These are phyloP conservation scores for Globisporangium rhizosaccharum DNA, from an alignment of 352 stramenopile genomes.

Conservation along the genomic window DNA sequence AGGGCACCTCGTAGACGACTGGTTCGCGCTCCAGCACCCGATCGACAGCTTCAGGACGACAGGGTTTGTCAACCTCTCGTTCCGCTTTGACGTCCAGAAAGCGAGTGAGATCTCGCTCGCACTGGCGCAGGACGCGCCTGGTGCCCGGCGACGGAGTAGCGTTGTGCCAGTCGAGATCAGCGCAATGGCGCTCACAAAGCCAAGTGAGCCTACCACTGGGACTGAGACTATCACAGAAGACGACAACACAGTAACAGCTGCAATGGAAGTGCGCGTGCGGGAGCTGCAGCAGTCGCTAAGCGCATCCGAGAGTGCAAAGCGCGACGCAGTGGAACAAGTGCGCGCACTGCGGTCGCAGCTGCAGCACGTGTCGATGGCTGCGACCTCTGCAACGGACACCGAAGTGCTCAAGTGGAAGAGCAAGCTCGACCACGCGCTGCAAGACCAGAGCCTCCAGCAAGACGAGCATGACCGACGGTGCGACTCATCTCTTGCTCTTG, in stretches of 20 bases:
- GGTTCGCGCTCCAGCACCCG: conserved; percentile 39
- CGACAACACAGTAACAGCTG: background rate
- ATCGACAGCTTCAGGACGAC: conserved; percentile 12
- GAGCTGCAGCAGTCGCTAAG: conserved; percentile 22
- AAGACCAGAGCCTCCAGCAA: conserved; percentile 40
- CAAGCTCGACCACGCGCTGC: conserved; percentile 42
- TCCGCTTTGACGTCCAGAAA: conserved; percentile 59
- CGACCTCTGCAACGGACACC: conserved; percentile 18
- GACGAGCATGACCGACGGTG: conserved; percentile 36
- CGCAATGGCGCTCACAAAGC: background rate
- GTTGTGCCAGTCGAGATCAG: conserved; percentile 8
- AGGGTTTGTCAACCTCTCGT: conserved; percentile 42
- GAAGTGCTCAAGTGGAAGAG: conserved; percentile 45
- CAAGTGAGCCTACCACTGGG: background rate
- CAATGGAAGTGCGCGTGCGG: conserved; percentile 15
- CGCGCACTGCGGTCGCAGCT: conserved; percentile 37
- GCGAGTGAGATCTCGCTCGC: conserved; percentile 9
- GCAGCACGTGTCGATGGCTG: conserved; percentile 21
- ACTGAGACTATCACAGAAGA: background rate
- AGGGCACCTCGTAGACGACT: conserved; percentile 69
- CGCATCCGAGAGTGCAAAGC: conserved; percentile 27
- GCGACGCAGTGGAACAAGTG: conserved; percentile 50
- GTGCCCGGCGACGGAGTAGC: background rate
- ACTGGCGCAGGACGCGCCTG: background rate
- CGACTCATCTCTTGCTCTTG: background rate